Percentiles rank a stretch among this genome's conserved stretches.
Conservation (phyloP, 2,329 filamentous ascomycete species). For the Penicillium frequentans region DNA sequence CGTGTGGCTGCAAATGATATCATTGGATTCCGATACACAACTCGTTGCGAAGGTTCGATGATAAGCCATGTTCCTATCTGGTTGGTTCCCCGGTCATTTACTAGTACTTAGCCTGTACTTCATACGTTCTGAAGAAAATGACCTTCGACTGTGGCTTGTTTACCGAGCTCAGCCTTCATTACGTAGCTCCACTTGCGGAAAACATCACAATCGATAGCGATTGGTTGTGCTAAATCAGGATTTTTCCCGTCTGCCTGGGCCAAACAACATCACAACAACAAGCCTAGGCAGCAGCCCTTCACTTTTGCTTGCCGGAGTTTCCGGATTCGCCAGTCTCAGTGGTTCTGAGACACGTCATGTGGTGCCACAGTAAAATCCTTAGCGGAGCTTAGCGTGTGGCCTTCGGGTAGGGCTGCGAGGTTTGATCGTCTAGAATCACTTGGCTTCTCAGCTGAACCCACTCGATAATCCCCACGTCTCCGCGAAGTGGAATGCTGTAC, state of each 20-base stretch:
- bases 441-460: not conserved
- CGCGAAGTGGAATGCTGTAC: not conserved
- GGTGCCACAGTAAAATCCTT: not conserved
- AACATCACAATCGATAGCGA: not conserved
- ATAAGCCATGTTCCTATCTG: not conserved
- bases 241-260: not conserved
- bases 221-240: not conserved
- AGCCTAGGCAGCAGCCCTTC: not conserved
- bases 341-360: conserved; percentile 1
- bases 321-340: not conserved
- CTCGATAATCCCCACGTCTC: not conserved
- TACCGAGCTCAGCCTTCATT: not conserved
- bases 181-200: not conserved
- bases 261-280: not conserved
- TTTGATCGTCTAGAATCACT: not conserved
- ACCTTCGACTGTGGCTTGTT: not conserved
- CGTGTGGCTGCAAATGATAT: not conserved
- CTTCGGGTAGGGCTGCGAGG: conserved; percentile 1
- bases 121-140: not conserved
- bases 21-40: not conserved
- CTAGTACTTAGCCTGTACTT: not conserved
- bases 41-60: not conserved
- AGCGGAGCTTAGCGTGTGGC: not conserved
- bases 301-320: not conserved
- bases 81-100: not conserved